These are phyloP conservation scores for Nigrospora osmanthi DNA, from an alignment of 2,329 filamentous ascomycete species.

Conservation along the genomic window DNA sequence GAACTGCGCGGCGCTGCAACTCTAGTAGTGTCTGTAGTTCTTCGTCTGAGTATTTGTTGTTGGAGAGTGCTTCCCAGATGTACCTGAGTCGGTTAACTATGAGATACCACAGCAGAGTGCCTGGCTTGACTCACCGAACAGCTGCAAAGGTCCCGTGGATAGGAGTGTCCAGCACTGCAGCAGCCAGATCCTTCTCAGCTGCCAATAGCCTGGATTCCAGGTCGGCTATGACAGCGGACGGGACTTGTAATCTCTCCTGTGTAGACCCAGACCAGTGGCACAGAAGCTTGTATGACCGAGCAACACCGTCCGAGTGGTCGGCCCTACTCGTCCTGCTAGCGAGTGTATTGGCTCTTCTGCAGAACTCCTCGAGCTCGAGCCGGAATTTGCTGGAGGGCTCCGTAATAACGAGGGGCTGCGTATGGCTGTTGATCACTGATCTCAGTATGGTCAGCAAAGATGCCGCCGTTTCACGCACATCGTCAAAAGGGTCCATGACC, in stretches of 20 bases:
- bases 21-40: conserved; percentile 26
- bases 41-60: conserved; percentile 26
- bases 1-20: conserved; percentile 49
- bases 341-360: conserved; percentile 43
- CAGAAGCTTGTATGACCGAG: conserved; percentile 64
- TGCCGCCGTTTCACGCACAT: conserved; percentile 61
- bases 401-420: conserved; percentile 3
- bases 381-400: conserved; percentile 10
- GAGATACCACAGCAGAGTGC: neutral
- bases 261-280: conserved; percentile 45
- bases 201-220: conserved; percentile 57
- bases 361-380: conserved; percentile 36
- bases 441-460: conserved; percentile 43
- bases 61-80: conserved; percentile 43
- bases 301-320: conserved; percentile 88
- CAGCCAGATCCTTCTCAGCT: conserved; percentile 57
- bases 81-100: conserved; percentile 27
- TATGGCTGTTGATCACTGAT: conserved; percentile 21
- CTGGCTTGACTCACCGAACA: conserved; percentile 35
- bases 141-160: conserved; percentile 65
- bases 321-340: conserved; percentile 71
- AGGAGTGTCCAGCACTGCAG: conserved; percentile 58
- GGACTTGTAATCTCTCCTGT: conserved; percentile 38
- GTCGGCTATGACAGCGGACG: conserved; percentile 49
- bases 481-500: conserved; percentile 84